phyloP scores from a whole-genome alignment of 2,329 filamentous ascomycete species.

The Akanthomyces dipterigenus region DNA sequence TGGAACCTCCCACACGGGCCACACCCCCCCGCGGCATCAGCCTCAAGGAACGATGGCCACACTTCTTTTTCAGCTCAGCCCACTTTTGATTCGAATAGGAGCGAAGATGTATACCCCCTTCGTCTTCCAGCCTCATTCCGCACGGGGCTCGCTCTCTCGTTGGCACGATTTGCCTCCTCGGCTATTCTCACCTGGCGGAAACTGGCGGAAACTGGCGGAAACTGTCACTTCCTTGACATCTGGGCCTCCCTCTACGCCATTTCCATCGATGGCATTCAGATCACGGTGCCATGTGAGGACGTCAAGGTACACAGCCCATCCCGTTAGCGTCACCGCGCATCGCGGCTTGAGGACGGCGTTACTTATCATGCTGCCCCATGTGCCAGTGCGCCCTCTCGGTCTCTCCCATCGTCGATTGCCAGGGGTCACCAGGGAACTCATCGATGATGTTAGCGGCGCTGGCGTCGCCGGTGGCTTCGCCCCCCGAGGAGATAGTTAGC shows the following conservation, averaged over 20 bases:
- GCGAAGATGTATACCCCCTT: neutral
- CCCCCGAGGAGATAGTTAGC: neutral
- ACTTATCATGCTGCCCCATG: neutral
- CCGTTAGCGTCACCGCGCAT: slow-evolving; percentile 1
- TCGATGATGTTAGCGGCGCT: neutral
- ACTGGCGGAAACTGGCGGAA: neutral
- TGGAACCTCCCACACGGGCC: neutral
- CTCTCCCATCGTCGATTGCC: neutral
- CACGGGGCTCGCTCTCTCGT: neutral
- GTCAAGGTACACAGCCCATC: neutral
- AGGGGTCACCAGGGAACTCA: neutral
- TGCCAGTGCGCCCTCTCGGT: neutral
- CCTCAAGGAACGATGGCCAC: neutral
- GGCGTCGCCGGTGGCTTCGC: neutral
- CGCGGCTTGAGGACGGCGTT: neutral
- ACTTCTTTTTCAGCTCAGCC: neutral
- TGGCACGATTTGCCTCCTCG: neutral
- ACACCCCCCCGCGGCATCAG: neutral
- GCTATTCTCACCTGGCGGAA: neutral
- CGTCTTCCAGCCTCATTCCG: neutral
- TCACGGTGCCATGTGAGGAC: neutral
- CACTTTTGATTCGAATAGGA: neutral
- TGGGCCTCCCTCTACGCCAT: neutral
- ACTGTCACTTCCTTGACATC: neutral
- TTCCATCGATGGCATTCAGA: neutral